Conservation (phyloP, 768 basidiomycete species). For the Termitomyces bulborhizus region DNA sequence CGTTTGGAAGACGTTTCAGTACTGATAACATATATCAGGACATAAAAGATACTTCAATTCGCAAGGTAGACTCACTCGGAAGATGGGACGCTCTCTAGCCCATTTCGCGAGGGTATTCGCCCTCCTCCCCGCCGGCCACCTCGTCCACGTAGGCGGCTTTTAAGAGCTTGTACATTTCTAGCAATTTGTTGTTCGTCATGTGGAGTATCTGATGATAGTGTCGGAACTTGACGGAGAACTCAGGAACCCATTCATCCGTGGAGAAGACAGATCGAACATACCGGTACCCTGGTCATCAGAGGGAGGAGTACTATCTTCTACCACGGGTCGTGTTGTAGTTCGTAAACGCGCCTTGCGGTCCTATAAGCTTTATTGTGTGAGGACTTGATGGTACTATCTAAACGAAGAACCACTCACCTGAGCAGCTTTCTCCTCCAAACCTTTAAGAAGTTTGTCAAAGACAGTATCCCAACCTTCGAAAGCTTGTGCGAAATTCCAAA, state of each 20-base stretch:
- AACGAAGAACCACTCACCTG: conserved; percentile 33
- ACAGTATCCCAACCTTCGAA: conserved; percentile 78
- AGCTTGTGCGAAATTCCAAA: conserved; percentile 66
- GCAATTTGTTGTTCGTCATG: conserved; percentile 89
- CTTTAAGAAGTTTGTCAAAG: conserved; percentile 71
- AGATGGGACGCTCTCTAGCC: conserved; percentile 52
- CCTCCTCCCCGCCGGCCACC: conserved; percentile 55
- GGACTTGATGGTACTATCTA: conserved; percentile 1
- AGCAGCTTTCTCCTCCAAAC: conserved; percentile 71
- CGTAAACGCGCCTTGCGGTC: conserved; percentile 68
- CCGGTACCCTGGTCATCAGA: conserved; percentile 60
- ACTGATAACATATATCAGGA: conserved; percentile 23
- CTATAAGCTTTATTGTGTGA: conserved; percentile 30
- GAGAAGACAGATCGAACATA: conserved; percentile 19
- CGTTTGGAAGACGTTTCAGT: conserved; percentile 59
- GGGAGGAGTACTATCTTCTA: conserved; percentile 39
- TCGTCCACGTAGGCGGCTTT: conserved; percentile 73
- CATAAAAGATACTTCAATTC: background rate
- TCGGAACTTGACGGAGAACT: conserved; percentile 30
- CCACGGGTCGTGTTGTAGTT: conserved; percentile 27
- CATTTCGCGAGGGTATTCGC: conserved; percentile 41
- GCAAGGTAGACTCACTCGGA: conserved; percentile 55
- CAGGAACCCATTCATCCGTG: background rate
- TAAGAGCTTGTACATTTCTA: conserved; percentile 86
- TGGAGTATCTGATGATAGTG: conserved; percentile 41